Evolutionary conservation across 208 protist species (phyloP).

Genomic region (Willaertia magna): DNA sequence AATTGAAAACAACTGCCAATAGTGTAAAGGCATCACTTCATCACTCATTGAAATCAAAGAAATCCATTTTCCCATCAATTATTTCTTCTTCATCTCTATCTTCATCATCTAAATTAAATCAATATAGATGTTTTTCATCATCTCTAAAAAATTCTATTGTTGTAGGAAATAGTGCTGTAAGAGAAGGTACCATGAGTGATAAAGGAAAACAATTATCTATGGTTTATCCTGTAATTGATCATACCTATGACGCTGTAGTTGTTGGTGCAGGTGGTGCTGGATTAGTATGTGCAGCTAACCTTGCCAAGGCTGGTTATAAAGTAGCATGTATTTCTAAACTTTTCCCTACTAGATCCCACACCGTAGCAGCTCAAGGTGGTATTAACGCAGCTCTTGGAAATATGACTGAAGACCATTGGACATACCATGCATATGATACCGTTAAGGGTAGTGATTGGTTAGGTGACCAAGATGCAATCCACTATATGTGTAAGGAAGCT

Average conservation of each 20-base stretch:
- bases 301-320: constrained; percentile 91
- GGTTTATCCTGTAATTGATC: constrained; percentile 89
- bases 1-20: too few relatives aligned
- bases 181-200: background rate
- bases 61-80: background rate
- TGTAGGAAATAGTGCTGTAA: background rate
- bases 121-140: background rate
- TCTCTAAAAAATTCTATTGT: background rate
- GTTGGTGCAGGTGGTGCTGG: constrained; percentile 97
- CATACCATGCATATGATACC: constrained; percentile 97
- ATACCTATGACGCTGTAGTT: constrained; percentile 95
- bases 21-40: too few relatives aligned
- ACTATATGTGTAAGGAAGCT: constrained; percentile 98
- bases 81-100: background rate
- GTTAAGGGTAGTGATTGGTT: constrained; percentile 98
- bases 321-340: constrained; percentile 95
- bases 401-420: constrained; percentile 95
- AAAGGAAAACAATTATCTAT: constrained; percentile 14
- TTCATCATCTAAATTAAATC: background rate
- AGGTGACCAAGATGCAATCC: constrained; percentile 96
- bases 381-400: constrained; percentile 98
- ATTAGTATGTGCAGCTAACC: constrained; percentile 89
- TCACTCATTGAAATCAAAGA: too few relatives aligned
- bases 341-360: constrained; percentile 97
- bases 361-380: constrained; percentile 85